Evolutionary conservation across 352 stramenopile genomes (phyloP).

Genomic region (Phytophthora pini): DNA sequence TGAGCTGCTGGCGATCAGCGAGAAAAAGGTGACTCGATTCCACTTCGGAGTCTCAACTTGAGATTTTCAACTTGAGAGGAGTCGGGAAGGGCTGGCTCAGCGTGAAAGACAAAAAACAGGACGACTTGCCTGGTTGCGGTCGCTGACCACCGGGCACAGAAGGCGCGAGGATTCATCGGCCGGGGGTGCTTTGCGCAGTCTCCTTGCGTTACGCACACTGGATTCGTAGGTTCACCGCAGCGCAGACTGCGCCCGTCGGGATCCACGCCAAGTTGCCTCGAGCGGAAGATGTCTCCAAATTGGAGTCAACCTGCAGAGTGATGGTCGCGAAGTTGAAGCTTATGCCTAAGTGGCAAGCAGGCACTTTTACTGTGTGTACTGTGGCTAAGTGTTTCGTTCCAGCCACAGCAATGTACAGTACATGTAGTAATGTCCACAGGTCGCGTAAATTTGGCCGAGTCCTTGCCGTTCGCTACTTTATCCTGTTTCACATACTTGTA

Average conservation of each 20-base stretch:
- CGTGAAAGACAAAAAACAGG: constrained; percentile 7
- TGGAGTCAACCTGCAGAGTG: too few species aligned
- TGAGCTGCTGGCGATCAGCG: constrained; percentile 10
- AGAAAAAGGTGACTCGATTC: not conserved
- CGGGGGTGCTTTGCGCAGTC: constrained; percentile 15
- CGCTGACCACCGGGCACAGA: constrained; percentile 16
- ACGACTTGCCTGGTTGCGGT: constrained; percentile 1
- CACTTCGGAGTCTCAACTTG: too few species aligned
- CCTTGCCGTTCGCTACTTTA: too few species aligned
- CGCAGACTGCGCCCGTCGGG: constrained; percentile 3
- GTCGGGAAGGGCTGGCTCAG: not conserved
- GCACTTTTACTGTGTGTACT: too few species aligned
- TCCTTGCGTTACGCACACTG: constrained; percentile 4
- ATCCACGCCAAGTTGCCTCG: not conserved
- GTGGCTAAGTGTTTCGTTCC: too few species aligned
- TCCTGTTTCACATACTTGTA: too few species aligned
- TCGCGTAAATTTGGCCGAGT: too few species aligned
- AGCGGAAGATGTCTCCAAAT: not conserved
- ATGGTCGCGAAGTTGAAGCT: too few species aligned
- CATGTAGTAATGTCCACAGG: too few species aligned
- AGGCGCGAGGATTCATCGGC: constrained; percentile 2
- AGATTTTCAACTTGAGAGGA: too few species aligned
- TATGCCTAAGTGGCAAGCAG: too few species aligned
- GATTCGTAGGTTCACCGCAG: constrained; percentile 4
- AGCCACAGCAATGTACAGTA: too few species aligned